A percentile compares a stretch with the other conserved stretches of the same genome.
Evolutionary conservation across 306 rosid genomes (phyloP).

Genomic region (Sesbania bispinosa): DNA sequence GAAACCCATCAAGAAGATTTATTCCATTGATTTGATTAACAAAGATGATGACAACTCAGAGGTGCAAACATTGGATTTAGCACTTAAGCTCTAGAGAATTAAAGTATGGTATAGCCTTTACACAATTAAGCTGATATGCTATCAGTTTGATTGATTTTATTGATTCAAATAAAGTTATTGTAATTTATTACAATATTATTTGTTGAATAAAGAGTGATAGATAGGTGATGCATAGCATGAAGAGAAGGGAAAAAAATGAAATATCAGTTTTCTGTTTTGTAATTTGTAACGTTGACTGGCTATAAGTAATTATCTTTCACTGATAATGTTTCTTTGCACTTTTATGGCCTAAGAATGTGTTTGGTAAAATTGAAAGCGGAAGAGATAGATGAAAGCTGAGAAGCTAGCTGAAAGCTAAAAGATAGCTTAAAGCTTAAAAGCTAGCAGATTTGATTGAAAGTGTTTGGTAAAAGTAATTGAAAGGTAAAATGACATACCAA

Average conservation of each 20-base stretch:
- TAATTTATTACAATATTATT: not conserved
- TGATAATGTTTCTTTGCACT: not conserved
- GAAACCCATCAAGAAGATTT: constrained; percentile 36
- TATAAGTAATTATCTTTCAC: not conserved
- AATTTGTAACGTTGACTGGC: not conserved
- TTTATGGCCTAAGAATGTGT: not conserved
- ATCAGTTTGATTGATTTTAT: not conserved
- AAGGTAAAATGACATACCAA: no score
- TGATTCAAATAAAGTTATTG: not conserved
- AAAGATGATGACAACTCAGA: constrained; percentile 19
- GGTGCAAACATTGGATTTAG: constrained; percentile 38
- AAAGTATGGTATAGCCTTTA: not conserved
- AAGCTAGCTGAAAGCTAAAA: no score
- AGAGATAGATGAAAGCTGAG: no score
- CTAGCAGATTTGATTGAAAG: no score
- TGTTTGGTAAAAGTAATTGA: no score
- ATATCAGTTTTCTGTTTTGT: not conserved
- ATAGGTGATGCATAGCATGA: no score
- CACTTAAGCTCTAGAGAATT: constrained; percentile 43
- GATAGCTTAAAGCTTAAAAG: no score
- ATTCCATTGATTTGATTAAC: constrained; percentile 26
- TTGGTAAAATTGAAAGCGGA: not conserved
- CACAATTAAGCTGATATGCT: not conserved
- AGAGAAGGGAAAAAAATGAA: not conserved
- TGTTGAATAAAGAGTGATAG: not conserved